phyloP scores from a whole-genome alignment of 1,284 basidiomycete genomes.

The Cryptococcus sp. region DNA sequence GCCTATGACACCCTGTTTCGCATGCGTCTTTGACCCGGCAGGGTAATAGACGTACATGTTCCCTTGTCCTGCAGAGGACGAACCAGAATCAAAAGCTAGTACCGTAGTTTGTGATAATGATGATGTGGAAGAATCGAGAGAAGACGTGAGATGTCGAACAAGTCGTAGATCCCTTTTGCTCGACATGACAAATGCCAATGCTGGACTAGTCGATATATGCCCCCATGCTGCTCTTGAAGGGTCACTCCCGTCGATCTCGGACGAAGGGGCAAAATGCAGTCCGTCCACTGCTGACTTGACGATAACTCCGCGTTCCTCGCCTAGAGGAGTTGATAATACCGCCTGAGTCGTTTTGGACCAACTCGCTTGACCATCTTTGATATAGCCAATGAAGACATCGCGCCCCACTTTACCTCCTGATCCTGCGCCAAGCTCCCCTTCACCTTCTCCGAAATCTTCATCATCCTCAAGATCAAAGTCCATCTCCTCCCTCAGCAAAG shows the following conservation, averaged over 20 bases:
- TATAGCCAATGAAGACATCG: constrained; percentile 35
- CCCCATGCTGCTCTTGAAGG: constrained; percentile 61
- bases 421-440: constrained; percentile 56
- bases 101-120: constrained; percentile 50
- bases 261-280: constrained; percentile 60
- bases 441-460: constrained; percentile 57
- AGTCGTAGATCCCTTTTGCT: constrained; percentile 88
- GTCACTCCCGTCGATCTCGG: constrained; percentile 23
- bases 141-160: constrained; percentile 63
- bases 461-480: constrained; percentile 50
- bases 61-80: constrained; percentile 53
- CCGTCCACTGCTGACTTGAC: constrained; percentile 84
- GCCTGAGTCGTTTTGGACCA: constrained; percentile 36
- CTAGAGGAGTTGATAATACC: constrained; percentile 33
- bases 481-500: constrained; percentile 52
- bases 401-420: constrained; percentile 36
- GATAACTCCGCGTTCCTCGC: constrained; percentile 56
- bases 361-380: constrained; percentile 21
- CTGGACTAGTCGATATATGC: constrained; percentile 78
- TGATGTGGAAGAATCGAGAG: constrained; percentile 7
- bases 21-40: constrained; percentile 57
- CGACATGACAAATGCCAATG: constrained; percentile 88
- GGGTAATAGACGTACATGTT: constrained; percentile 83
- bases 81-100: constrained; percentile 77
- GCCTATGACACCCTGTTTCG: constrained; percentile 74